phyloP scores from a whole-genome alignment of 1,139 yeast genomes.

The Wickerhamiella pararugosa region DNA sequence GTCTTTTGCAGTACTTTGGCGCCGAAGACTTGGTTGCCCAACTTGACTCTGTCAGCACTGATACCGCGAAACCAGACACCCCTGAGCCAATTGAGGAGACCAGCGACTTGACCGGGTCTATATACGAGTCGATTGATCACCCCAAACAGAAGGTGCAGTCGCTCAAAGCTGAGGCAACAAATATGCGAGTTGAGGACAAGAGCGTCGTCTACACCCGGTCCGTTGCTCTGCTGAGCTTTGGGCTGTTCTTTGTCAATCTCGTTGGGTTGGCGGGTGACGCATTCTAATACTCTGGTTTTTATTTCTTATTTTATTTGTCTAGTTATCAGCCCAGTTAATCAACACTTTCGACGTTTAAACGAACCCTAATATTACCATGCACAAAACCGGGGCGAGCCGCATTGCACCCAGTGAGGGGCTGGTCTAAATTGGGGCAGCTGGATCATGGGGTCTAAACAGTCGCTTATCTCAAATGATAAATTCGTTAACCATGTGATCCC shows the following conservation, averaged over 20 bases:
- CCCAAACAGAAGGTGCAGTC: background rate
- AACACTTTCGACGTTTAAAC: too few relatives aligned
- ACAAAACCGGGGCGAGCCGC: too few relatives aligned
- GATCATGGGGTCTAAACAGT: too few relatives aligned
- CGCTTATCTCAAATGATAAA: too few relatives aligned
- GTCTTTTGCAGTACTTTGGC: constrained; percentile 16
- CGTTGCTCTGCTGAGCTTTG: constrained; percentile 14
- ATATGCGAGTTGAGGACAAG: constrained; percentile 9
- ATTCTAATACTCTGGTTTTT: background rate
- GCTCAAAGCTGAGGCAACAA: background rate
- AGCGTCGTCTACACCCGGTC: constrained; percentile 12
- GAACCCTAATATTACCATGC: too few relatives aligned
- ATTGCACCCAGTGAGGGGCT: too few relatives aligned
- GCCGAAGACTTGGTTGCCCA: constrained; percentile 13
- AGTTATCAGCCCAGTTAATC: too few relatives aligned
- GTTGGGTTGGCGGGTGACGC: constrained; percentile 16
- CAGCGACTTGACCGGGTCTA: constrained; percentile 11
- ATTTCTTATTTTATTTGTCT: too few relatives aligned
- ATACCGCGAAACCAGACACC: background rate
- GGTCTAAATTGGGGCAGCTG: too few relatives aligned
- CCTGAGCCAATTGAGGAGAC: constrained; percentile 8
- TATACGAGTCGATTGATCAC: constrained; percentile 12
- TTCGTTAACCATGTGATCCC: too few relatives aligned
- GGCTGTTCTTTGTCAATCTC: constrained; percentile 13
- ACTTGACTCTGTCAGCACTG: background rate